phyloP scores from a whole-genome alignment of 371 early-diverging fungal species.

The Mortierella sp. region DNA sequence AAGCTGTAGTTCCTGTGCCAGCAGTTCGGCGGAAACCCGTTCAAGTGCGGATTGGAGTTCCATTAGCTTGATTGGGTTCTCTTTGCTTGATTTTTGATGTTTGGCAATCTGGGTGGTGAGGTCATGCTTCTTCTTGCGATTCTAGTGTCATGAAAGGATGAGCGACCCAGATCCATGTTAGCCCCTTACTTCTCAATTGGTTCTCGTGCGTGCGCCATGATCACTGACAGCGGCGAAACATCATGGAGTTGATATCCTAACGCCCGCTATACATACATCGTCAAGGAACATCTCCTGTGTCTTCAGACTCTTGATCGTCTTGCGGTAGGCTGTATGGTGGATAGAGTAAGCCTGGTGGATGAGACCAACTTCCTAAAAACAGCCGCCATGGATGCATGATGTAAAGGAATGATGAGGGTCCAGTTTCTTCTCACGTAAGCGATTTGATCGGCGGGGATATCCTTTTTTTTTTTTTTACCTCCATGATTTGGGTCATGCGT shows the following conservation, averaged over 20 bases:
- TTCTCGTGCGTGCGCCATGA: too few relatives aligned
- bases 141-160: conserved; percentile 17
- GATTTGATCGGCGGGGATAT: too few relatives aligned
- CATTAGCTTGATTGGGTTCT: conserved; percentile 54
- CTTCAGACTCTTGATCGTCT: conserved; percentile 44
- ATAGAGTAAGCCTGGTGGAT: conserved; percentile 38
- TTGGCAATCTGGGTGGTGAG: conserved; percentile 37
- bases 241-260: not conserved
- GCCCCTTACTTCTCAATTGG: too few relatives aligned
- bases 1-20: conserved; percentile 39
- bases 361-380: conserved; percentile 41
- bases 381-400: too few relatives aligned
- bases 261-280: conserved; percentile 24
- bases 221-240: not conserved
- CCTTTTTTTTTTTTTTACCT: too few relatives aligned
- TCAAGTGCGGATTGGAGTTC: conserved; percentile 41
- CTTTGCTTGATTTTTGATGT: conserved; percentile 48
- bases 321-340: conserved; percentile 44
- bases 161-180: not conserved
- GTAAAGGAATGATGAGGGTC: too few relatives aligned
- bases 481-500: conserved; percentile 52
- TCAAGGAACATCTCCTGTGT: conserved; percentile 46
- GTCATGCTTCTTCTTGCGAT: conserved; percentile 54
- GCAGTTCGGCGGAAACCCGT: conserved; percentile 37
- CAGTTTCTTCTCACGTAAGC: too few relatives aligned